Evolutionary conservation across 148 eudicot species (phyloP), one percentile per base, ranked within the genome.

Genomic region (Chenopodium quinoa): DNA sequence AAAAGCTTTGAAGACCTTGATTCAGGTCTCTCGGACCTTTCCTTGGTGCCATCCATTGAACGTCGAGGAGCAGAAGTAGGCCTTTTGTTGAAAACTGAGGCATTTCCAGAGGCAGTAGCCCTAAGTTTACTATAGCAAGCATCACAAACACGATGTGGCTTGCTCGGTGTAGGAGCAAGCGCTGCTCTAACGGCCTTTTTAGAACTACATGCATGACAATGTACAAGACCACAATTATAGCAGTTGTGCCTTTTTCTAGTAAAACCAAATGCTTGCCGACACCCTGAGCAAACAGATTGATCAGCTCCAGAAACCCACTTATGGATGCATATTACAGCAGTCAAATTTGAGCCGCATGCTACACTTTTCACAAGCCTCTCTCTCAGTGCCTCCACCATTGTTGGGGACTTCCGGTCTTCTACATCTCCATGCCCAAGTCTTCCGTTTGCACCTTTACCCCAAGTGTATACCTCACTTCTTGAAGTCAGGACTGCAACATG

Each of bases 71-170:
- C 82, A 44, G 87, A 83, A 27, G 90, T 79, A 9, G 73, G 52
- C 79, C 79, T 88, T 77, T 88, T 89, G 79, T 23, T 84, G 27
- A 79, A 78, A 37, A 70, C 63, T 32, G 87, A 70, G 17, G 78
- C 83, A 67, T 79, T 87, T 48, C 87, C 87, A 23, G 85, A 37
- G 16, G 84, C 80, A 3, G 89, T 74, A 63, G 90, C 75, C 85
- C 87, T 92, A 47, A 92, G 90, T 79, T 92, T 92, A 32, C 84
- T 83, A 79, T 89, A 90, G 75, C 97, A 91, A 54, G 92, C 87
- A 70, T 92, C 97, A 81, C 97, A 91, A 9, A 92, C 97, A 12
- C 97, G 92, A 84, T 92, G 97, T 50, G 97, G 97, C 75, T 92
- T 92, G 75, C 90, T 90, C 3, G 94, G 97, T 23, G 97, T 92